Evolutionary conservation across 257 asterid genomes (phyloP).

Genomic region (Henckelia pumila): DNA sequence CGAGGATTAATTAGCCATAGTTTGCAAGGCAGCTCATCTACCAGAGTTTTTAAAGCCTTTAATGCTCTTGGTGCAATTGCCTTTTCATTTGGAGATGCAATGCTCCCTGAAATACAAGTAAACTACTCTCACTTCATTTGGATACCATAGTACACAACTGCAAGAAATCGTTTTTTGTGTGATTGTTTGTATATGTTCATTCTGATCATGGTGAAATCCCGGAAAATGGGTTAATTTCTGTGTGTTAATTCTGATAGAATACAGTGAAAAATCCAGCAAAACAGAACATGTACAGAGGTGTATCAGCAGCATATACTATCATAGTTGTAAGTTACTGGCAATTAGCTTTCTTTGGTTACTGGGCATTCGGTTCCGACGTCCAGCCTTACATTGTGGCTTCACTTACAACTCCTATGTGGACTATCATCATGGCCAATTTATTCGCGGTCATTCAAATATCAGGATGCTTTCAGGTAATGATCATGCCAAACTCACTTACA

Average conservation of each 20-base stretch:
- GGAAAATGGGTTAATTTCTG: not conserved
- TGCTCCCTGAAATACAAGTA: constrained; percentile 71
- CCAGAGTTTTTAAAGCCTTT: constrained; percentile 45
- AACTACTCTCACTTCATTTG: not conserved
- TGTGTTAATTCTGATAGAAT: constrained; percentile 32
- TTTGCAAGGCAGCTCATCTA: constrained; percentile 43
- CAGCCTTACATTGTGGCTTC: constrained; percentile 58
- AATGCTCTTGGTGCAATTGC: constrained; percentile 61
- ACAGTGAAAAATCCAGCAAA: constrained; percentile 46
- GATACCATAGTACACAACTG: not conserved
- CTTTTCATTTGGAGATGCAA: constrained; percentile 68
- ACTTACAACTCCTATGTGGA: constrained; percentile 48
- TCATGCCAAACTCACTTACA: not conserved
- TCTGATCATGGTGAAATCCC: not conserved
- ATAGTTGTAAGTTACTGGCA: constrained; percentile 56
- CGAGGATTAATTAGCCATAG: constrained; percentile 33
- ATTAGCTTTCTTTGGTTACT: constrained; percentile 51
- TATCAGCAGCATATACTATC: constrained; percentile 51
- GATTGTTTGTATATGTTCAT: not conserved
- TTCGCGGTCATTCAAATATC: constrained; percentile 58
- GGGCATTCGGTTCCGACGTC: constrained; percentile 65
- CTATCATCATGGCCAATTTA: constrained; percentile 51
- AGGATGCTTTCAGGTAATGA: constrained; percentile 62
- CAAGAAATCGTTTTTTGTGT: not conserved
- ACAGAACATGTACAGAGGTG: constrained; percentile 49